Conservation (phyloP, 257 asterid species). For the Solanum chmielewskii region DNA sequence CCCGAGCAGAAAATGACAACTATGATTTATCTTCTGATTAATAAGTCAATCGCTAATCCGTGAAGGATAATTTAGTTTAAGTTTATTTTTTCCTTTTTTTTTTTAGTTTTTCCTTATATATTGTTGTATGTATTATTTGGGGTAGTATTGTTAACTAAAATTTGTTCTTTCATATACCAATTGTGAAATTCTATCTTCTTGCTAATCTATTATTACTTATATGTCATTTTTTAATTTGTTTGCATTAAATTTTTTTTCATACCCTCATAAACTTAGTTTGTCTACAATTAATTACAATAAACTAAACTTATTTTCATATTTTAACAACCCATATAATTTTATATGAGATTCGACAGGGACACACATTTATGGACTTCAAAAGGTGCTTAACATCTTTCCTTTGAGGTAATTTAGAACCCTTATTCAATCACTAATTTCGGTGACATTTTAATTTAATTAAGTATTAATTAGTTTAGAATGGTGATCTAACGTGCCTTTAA, state of each 20-base stretch:
- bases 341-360: background rate
- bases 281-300: background rate
- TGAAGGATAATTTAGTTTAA: background rate
- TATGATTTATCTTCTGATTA: background rate
- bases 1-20: background rate
- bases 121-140: background rate
- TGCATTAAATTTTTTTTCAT: background rate
- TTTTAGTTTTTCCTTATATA: no score
- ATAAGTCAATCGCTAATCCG: background rate
- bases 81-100: background rate
- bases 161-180: no score
- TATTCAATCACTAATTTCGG: no score
- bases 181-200: background rate
- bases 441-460: no score
- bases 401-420: background rate
- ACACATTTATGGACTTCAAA: background rate
- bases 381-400: background rate
- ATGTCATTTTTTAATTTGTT: background rate
- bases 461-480: background rate
- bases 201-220: background rate
- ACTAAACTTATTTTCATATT: background rate
- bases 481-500: background rate
- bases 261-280: background rate
- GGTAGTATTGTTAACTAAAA: background rate
- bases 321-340: background rate